These are phyloP conservation scores for Plasmodium malariae DNA, from an alignment of 169 alveolate species.

Conservation along the genomic window DNA sequence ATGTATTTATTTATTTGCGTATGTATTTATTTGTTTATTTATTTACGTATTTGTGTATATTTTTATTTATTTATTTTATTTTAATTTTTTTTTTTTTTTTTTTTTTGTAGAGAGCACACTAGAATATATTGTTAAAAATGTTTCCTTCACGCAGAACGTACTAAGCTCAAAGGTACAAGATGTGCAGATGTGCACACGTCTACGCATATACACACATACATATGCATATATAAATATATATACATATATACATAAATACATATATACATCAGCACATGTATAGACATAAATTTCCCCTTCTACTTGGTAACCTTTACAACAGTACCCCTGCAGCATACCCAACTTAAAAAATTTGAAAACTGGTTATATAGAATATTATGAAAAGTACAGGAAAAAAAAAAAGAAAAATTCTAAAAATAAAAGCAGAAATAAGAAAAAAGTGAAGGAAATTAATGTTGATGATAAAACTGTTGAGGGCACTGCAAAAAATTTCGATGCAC, in stretches of 20 bases:
- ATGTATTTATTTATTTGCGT: no score
- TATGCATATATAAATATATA: neutral
- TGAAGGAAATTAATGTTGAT: conserved; percentile 12
- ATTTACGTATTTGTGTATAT: no score
- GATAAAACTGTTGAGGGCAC: conserved; percentile 28
- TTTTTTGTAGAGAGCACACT: conserved; percentile 54
- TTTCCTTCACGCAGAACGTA: conserved; percentile 51
- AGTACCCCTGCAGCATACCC: conserved; percentile 77
- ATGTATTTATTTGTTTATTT: no score
- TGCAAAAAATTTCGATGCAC: conserved; percentile 30
- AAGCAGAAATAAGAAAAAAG: conserved; percentile 35
- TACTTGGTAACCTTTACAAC: neutral
- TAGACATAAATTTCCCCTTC: neutral
- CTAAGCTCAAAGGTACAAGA: conserved; percentile 58
- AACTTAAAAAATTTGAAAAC: conserved; percentile 65
- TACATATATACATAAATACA: neutral
- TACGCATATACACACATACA: neutral
- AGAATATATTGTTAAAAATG: conserved; percentile 74
- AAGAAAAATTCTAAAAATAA: conserved; percentile 24
- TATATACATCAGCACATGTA: neutral
- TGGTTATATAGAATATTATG: conserved; percentile 75
- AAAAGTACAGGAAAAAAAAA: conserved; percentile 45
- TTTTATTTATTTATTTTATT: neutral
- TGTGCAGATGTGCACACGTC: neutral
- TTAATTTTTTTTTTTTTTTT: conserved; percentile 2